phyloP scores from a whole-genome alignment of 2,329 filamentous ascomycete genomes.

The Ceratocystis eucalypticola region DNA sequence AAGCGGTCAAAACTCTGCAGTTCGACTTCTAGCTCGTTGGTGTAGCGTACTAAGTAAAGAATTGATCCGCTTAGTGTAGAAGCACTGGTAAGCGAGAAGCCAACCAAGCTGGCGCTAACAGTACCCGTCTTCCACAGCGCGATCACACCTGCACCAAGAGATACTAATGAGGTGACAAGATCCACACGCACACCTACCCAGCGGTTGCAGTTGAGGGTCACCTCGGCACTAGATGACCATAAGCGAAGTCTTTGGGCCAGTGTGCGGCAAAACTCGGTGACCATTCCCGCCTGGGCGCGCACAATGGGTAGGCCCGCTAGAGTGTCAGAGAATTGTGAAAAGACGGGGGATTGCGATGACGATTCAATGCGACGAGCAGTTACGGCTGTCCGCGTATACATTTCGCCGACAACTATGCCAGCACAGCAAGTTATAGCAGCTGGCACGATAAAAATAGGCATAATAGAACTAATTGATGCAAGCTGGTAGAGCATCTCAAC shows the following conservation, averaged over 20 bases:
- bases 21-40: slow-evolving; percentile 37
- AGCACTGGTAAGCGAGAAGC: slow-evolving; percentile 37
- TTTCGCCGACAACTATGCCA: slow-evolving; percentile 32
- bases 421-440: slow-evolving; percentile 33
- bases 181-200: slow-evolving; percentile 37
- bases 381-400: slow-evolving; percentile 32
- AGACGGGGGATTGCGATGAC: slow-evolving; percentile 35
- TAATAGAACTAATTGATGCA: slow-evolving; percentile 36
- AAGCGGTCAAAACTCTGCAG: slow-evolving; percentile 33
- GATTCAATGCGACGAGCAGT: slow-evolving; percentile 35
- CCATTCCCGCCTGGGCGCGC: slow-evolving; percentile 32
- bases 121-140: slow-evolving; percentile 29
- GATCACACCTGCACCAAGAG: slow-evolving; percentile 31
- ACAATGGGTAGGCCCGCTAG: slow-evolving; percentile 31
- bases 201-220: slow-evolving; percentile 34
- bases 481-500: slow-evolving; percentile 35
- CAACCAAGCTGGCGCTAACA: slow-evolving; percentile 33
- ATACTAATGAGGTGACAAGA: slow-evolving; percentile 32
- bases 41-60: slow-evolving; percentile 30
- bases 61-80: slow-evolving; percentile 33
- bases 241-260: slow-evolving; percentile 31
- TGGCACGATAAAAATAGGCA: slow-evolving; percentile 38
- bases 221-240: slow-evolving; percentile 29
- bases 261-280: slow-evolving; percentile 29
- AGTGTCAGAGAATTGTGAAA: slow-evolving; percentile 34